These are phyloP conservation scores for Inonotus hispidus DNA, from an alignment of 1,284 basidiomycete species.

Conservation along the genomic window DNA sequence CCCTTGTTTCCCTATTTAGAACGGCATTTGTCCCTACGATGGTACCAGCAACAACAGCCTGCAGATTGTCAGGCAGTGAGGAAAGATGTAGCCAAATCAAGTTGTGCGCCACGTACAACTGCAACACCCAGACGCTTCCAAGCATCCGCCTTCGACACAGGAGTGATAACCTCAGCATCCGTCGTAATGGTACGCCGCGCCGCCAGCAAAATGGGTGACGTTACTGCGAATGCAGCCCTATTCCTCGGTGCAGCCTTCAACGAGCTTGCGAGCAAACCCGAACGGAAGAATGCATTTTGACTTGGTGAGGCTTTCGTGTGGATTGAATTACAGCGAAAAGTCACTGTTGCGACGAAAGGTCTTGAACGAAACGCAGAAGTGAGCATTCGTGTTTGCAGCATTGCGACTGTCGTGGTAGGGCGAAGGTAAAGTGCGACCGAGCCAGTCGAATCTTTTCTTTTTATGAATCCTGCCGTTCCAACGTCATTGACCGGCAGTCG, in stretches of 20 bases:
- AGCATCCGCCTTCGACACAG: constrained; percentile 34
- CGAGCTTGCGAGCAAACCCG: constrained; percentile 8
- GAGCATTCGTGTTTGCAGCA: constrained; percentile 7
- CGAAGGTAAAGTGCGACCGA: neutral
- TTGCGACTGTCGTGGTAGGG: neutral
- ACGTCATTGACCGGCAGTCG: constrained; percentile 3
- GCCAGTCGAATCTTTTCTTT: neutral
- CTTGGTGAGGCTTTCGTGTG: constrained; percentile 8
- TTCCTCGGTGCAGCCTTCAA: constrained; percentile 8
- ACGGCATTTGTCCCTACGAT: constrained; percentile 59
- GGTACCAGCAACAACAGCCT: constrained; percentile 67
- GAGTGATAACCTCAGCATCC: constrained; percentile 35
- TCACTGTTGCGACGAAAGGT: neutral
- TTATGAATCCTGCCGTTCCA: neutral
- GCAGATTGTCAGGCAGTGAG: neutral
- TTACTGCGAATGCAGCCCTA: neutral
- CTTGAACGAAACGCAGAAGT: neutral
- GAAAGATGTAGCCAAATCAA: neutral
- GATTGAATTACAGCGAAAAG: constrained; percentile 7
- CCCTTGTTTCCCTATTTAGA: constrained; percentile 76
- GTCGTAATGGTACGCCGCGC: constrained; percentile 37
- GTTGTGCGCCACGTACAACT: constrained; percentile 33
- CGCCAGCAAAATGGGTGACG: constrained; percentile 4
- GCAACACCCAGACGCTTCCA: constrained; percentile 48
- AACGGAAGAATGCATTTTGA: constrained; percentile 13